Evolutionary conservation across 176 grass and related monocot species (phyloP), one percentile per base, ranked within the genome.

Genomic region (Raddia guianensis): DNA sequence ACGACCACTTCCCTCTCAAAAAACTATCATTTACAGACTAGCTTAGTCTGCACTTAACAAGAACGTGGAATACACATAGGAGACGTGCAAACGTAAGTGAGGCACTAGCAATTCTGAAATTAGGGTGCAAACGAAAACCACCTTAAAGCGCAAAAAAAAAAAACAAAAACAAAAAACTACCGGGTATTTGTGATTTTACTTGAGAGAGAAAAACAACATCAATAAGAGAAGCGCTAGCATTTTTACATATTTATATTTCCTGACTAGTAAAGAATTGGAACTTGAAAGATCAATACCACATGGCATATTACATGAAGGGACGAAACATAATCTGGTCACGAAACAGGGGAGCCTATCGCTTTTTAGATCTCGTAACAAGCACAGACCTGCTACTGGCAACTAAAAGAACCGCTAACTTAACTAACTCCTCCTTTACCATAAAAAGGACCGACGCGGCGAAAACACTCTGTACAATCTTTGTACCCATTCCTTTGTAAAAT

Each of bases 401-500:
- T 64, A 93, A 91, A 65, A 98, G 44, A 80, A 91, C 77, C 33
- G 81, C 91, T 49, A 91, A 73, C 82, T 93, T 95, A 37, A 98
- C 96, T 44, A 98, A 73, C 68, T 98, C 96, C 77, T 95, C 96
- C 87, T 98, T 98, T 20, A 90, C 84, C 96, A 98, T 95, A 75
- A 98, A 98, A 63, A 98, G 92, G 76, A 98, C 96, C 7, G 96
- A 98, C 82, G 96, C 92, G 16, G 92, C 86, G 84, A 98, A 88
- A 21, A 98, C 96, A 86, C 96, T 98, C 20, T 98, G 96, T 69
- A 98, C 90, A 87, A 98, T 98, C 77, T 98, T 98, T 63, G 96
- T 98, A 12, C 96, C 96, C 96, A 98, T 98, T 76, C 96, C 92
- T 89, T 88, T 98, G 76, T 98, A 95, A 90, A 98, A 98, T 66